Evolutionary conservation across 768 basidiomycete species (phyloP).

Genomic region (Mycena amicta): DNA sequence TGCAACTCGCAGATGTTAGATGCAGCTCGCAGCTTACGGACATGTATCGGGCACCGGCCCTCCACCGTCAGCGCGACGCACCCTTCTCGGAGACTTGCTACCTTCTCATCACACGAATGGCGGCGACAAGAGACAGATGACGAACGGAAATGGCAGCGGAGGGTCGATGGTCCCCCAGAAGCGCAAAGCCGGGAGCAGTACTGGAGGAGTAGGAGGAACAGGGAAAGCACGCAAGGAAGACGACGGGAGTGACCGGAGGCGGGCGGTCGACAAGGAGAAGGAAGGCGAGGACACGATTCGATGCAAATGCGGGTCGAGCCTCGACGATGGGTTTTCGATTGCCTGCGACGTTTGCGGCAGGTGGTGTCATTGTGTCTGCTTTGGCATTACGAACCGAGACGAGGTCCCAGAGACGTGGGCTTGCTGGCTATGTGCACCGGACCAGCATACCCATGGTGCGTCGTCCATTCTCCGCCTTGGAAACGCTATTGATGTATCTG

Average conservation of each 20-base stretch:
- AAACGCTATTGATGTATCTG: not conserved
- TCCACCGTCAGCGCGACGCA: not conserved
- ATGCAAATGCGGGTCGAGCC: slow-evolving; percentile 74
- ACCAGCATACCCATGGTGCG: slow-evolving; percentile 15
- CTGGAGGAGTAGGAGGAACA: not conserved
- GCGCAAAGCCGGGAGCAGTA: not conserved
- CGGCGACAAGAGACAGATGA: not conserved
- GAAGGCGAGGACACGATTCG: slow-evolving; percentile 42
- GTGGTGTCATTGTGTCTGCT: slow-evolving; percentile 87
- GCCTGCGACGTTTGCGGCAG: slow-evolving; percentile 81
- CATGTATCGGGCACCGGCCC: not conserved
- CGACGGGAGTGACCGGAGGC: not conserved
- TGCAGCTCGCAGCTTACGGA: too few relatives aligned
- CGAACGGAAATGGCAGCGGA: not conserved
- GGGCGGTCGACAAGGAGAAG: not conserved
- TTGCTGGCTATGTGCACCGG: slow-evolving; percentile 70
- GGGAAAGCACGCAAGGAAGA: not conserved
- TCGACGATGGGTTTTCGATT: slow-evolving; percentile 85
- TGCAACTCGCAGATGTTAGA: too few relatives aligned
- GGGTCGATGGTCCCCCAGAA: not conserved
- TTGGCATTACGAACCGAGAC: slow-evolving; percentile 53
- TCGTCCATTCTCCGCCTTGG: slow-evolving; percentile 14
- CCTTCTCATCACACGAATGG: not conserved
- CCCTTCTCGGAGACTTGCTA: not conserved
- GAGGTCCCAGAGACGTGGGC: slow-evolving; percentile 73